A percentile compares a stretch with the other conserved stretches of the same genome.
Evolutionary conservation across 352 stramenopile genomes (phyloP).

Genomic region (Phytopythium boreale): DNA sequence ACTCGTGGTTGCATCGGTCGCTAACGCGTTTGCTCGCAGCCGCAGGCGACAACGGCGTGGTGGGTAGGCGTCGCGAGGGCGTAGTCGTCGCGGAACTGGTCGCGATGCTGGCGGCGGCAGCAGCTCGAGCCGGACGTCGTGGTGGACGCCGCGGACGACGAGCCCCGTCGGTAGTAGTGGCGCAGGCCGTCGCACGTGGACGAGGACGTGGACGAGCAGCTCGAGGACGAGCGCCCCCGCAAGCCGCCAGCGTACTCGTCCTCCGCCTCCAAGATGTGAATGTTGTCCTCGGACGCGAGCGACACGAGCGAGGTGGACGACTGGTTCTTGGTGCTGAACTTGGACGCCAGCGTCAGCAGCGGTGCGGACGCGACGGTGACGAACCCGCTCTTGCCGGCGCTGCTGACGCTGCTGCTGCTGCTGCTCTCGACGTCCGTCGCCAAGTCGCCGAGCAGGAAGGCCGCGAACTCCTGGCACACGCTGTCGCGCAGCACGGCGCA

Average conservation of each 20-base stretch:
- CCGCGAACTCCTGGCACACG: conserved; percentile 25
- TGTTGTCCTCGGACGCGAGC: conserved; percentile 2
- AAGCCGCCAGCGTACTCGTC: not conserved
- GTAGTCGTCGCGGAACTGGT: conserved; percentile 9
- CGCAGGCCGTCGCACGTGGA: conserved; percentile 3
- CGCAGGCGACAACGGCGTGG: not conserved
- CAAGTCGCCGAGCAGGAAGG: conserved; percentile 21
- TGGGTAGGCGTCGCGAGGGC: conserved; percentile 4
- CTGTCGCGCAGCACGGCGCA: conserved; percentile 23
- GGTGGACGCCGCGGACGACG: not conserved
- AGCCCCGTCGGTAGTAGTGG: conserved; percentile 1
- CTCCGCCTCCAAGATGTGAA: not conserved
- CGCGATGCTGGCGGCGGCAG: conserved; percentile 3
- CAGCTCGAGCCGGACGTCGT: not conserved
- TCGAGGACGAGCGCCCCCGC: not conserved
- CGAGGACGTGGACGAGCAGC: not conserved
- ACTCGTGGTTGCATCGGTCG: no score
- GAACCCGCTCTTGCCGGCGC: not conserved
- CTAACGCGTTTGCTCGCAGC: not conserved
- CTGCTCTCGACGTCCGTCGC: not conserved
- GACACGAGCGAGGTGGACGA: conserved; percentile 5
- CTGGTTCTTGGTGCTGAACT: not conserved
- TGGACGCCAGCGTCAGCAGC: not conserved
- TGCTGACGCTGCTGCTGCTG: not conserved
- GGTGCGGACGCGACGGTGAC: not conserved